A percentile compares a stretch with the other conserved stretches of the same genome.
Conservation (phyloP, 1,139 yeast genomes). For the Hemisphaericaspora xylanilytica region DNA sequence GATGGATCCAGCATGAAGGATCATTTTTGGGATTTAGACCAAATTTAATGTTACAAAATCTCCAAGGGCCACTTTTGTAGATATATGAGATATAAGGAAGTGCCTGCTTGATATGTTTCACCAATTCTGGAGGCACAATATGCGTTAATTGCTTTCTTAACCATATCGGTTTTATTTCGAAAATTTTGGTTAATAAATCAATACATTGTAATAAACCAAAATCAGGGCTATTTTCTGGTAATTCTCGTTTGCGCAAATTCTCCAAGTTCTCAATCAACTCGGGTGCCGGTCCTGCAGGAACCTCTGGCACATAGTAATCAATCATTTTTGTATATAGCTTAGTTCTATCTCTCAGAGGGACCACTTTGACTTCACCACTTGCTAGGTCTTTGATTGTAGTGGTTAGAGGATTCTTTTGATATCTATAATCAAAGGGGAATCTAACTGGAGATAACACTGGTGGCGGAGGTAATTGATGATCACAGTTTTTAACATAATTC, state of each 20-base stretch:
- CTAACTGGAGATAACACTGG: constrained; percentile 75
- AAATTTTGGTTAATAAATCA: constrained; percentile 50
- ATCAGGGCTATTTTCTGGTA: constrained; percentile 29
- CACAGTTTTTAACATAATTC: constrained; percentile 18
- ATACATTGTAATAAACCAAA: constrained; percentile 47
- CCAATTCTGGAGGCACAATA: constrained; percentile 51
- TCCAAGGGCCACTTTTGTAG: constrained; percentile 91
- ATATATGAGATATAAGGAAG: constrained; percentile 81
- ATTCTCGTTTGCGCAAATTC: constrained; percentile 19
- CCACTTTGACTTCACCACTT: constrained; percentile 53
- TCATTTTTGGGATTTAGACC: constrained; percentile 76
- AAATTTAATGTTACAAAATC: constrained; percentile 77
- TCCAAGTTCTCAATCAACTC: constrained; percentile 37
- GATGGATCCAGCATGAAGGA: constrained; percentile 59
- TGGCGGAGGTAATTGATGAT: constrained; percentile 80
- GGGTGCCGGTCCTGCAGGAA: constrained; percentile 34
- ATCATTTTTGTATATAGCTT: constrained; percentile 49
- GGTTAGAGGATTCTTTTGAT: constrained; percentile 47
- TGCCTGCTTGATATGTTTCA: constrained; percentile 63
- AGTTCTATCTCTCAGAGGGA: constrained; percentile 35
- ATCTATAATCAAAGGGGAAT: constrained; percentile 65
- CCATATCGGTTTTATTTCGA: constrained; percentile 81
- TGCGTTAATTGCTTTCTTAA: constrained; percentile 71
- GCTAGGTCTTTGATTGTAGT: constrained; percentile 60
- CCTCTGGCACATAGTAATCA: constrained; percentile 29